A percentile compares a stretch with the other conserved stretches of the same genome.
Conservation (phyloP, 768 basidiomycete species). For the Suillus americanus region DNA sequence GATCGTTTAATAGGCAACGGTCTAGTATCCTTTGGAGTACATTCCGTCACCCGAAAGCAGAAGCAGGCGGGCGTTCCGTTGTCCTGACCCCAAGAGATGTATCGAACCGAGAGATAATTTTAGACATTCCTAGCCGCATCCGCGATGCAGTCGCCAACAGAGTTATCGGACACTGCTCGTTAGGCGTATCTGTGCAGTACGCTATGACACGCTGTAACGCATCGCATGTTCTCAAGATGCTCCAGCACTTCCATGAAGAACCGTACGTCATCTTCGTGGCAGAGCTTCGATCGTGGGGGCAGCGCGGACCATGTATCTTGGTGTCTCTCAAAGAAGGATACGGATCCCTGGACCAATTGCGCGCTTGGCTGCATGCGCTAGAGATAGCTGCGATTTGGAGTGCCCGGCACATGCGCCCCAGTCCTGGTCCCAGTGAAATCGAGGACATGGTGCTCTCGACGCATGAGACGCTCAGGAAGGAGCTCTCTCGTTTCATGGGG, state of each 20-base stretch:
- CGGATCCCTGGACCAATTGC: conserved; percentile 46
- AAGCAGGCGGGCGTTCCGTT: conserved; percentile 13
- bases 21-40: conserved; percentile 50
- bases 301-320: conserved; percentile 25
- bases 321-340: conserved; percentile 55
- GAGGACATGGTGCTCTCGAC: conserved; percentile 14
- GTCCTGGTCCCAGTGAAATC: conserved; percentile 2
- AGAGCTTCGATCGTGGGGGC: neutral
- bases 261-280: conserved; percentile 55
- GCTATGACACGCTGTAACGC: conserved; percentile 8
- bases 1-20: conserved; percentile 61
- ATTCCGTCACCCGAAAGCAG: conserved; percentile 14
- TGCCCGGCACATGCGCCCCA: neutral
- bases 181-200: conserved; percentile 47
- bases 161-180: conserved; percentile 44
- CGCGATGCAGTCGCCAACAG: conserved; percentile 35
- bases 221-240: conserved; percentile 24
- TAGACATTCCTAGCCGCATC: conserved; percentile 39
- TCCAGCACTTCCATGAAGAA: conserved; percentile 44
- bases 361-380: conserved; percentile 46
- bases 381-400: conserved; percentile 17
- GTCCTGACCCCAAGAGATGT: conserved; percentile 37
- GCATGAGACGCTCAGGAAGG: conserved; percentile 12
- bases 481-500: conserved; percentile 19
- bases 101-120: conserved; percentile 44